Percentiles rank a stretch among this genome's conserved stretches.
phyloP scores from a whole-genome alignment of 108 stramenopile genomes.

The Discostella stelligeroides region DNA sequence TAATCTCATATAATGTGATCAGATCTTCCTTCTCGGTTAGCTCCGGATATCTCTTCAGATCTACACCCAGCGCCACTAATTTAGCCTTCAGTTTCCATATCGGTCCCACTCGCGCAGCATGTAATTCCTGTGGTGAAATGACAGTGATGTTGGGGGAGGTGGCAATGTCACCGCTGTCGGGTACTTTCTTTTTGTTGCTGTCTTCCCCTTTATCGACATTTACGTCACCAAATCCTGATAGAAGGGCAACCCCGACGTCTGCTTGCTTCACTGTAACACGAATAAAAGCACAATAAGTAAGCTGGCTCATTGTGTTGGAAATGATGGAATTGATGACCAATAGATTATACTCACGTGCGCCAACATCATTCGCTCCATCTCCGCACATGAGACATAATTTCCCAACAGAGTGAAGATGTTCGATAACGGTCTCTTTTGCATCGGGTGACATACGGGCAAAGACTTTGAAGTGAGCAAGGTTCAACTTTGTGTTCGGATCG shows the following conservation, averaged over 20 bases:
- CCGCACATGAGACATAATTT: conserved; percentile 95
- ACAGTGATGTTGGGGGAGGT: conserved; percentile 48
- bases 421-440: conserved; percentile 94
- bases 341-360: conserved; percentile 12
- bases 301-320: neutral
- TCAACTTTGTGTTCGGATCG: conserved; percentile 65
- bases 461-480: conserved; percentile 86
- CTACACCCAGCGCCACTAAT: conserved; percentile 66
- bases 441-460: conserved; percentile 98
- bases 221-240: conserved; percentile 93
- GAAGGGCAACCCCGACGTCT: conserved; percentile 93
- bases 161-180: conserved; percentile 12
- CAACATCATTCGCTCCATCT: conserved; percentile 96
- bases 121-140: conserved; percentile 63
- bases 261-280: conserved; percentile 74
- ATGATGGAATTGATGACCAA: neutral
- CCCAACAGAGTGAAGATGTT: conserved; percentile 84
- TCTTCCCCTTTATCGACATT: conserved; percentile 86
- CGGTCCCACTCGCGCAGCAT: conserved; percentile 59
- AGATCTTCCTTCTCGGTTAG: conserved; percentile 84
- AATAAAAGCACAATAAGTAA: conserved; percentile 61
- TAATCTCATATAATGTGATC: conserved; percentile 81
- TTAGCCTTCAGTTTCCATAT: conserved; percentile 65
- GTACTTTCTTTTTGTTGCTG: conserved; percentile 53
- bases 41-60: conserved; percentile 84